These are phyloP conservation scores for Exophiala spinifera DNA, from an alignment of 2,329 filamentous ascomycete genomes.

Conservation along the genomic window DNA sequence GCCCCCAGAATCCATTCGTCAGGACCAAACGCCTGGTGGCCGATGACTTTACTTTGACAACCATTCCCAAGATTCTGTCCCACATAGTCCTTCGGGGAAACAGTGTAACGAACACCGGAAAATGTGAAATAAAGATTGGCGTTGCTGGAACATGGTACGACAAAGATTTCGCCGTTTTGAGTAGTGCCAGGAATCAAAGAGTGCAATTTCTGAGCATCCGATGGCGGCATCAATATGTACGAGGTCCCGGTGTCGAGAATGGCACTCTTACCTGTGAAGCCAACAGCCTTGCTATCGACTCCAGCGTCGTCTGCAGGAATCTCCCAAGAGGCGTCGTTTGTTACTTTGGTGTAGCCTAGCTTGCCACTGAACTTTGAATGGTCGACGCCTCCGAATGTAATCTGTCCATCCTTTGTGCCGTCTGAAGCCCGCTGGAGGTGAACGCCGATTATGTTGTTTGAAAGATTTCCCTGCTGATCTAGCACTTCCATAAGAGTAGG, in stretches of 20 bases:
- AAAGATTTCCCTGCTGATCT: slow-evolving; percentile 53
- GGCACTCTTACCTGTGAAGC: slow-evolving; percentile 57
- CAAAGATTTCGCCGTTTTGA: slow-evolving; percentile 57
- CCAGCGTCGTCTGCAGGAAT: slow-evolving; percentile 65
- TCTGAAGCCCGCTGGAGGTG: slow-evolving; percentile 67
- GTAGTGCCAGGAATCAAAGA: slow-evolving; percentile 61
- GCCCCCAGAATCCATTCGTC: slow-evolving; percentile 77
- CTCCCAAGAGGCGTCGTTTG: slow-evolving; percentile 60
- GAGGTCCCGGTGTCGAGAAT: slow-evolving; percentile 85
- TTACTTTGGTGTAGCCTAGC: slow-evolving; percentile 62
- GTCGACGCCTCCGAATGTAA: slow-evolving; percentile 73
- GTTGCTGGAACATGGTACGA: slow-evolving; percentile 68
- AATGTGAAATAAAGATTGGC: slow-evolving; percentile 64
- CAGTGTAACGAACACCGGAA: slow-evolving; percentile 62
- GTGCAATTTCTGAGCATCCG: slow-evolving; percentile 67
- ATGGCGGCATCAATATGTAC: slow-evolving; percentile 68
- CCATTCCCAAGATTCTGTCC: slow-evolving; percentile 34
- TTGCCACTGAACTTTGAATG: slow-evolving; percentile 63
- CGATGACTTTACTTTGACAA: slow-evolving; percentile 70
- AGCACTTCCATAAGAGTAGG: slow-evolving; percentile 68
- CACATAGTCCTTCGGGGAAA: slow-evolving; percentile 71
- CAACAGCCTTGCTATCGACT: slow-evolving; percentile 56
- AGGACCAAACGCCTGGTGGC: slow-evolving; percentile 61
- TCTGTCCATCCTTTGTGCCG: slow-evolving; percentile 66
- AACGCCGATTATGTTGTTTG: slow-evolving; percentile 67